These are phyloP conservation scores for Arabidopsis arenosa DNA, from an alignment of 345 rosid species.

Conservation along the genomic window DNA sequence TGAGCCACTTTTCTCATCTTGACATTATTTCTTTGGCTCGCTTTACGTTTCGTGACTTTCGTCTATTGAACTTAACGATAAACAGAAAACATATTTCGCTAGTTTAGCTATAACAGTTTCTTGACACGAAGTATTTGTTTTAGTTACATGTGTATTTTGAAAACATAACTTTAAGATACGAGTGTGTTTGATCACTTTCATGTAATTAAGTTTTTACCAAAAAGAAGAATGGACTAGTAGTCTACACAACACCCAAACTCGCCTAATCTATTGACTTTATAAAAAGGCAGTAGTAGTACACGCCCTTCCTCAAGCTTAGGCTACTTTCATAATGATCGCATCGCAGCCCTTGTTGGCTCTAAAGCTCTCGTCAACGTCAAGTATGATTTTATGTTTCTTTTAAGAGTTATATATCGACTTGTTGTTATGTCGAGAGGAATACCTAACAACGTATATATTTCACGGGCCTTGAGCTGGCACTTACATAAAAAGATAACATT, in stretches of 20 bases:
- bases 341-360: background rate
- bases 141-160: background rate
- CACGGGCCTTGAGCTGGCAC: background rate
- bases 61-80: background rate
- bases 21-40: background rate
- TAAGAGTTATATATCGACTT: background rate
- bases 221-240: background rate
- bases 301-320: background rate
- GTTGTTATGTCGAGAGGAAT: background rate
- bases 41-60: slow-evolving; percentile 7
- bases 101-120: too few species aligned
- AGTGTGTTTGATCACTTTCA: too few species aligned
- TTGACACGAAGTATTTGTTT: too few species aligned
- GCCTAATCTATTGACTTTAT: slow-evolving; percentile 1
- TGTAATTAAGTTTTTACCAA: background rate
- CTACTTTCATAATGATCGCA: background rate
- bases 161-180: background rate
- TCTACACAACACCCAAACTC: slow-evolving; percentile 9
- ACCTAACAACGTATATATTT: background rate
- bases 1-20: slow-evolving; percentile 20
- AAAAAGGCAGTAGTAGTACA: slow-evolving; percentile 9
- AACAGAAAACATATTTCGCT: background rate
- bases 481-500: background rate
- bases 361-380: background rate
- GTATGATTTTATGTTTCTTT: background rate